Conservation (phyloP, 2,329 filamentous ascomycete genomes). For the Didymella sp. region DNA sequence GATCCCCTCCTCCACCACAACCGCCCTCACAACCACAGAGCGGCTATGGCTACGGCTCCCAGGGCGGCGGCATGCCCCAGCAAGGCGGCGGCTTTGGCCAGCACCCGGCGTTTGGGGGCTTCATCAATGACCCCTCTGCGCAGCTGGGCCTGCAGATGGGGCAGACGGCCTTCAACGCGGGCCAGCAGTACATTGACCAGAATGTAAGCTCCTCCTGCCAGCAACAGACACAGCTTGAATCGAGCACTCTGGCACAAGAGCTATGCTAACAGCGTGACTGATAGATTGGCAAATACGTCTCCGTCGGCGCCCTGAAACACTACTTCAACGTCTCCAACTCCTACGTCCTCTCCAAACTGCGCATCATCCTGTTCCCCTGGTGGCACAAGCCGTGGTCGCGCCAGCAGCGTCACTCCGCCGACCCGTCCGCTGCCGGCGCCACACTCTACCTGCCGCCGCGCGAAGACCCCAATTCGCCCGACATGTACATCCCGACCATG, state of each 20-base stretch:
- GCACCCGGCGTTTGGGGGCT: constrained; percentile 77
- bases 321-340: constrained; percentile 99
- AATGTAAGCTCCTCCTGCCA: constrained; percentile 67
- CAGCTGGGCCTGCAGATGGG: constrained; percentile 96
- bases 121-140: constrained; percentile 94
- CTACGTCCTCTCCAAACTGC: constrained; percentile 92
- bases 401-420: constrained; percentile 70
- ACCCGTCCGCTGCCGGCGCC: constrained; percentile 23
- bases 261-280: background rate
- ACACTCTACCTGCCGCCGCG: constrained; percentile 79
- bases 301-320: constrained; percentile 91
- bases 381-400: constrained; percentile 97
- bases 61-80: constrained; percentile 49
- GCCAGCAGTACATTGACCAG: constrained; percentile 93
- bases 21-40: constrained; percentile 72
- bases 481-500: constrained; percentile 99
- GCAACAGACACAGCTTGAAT: no score
- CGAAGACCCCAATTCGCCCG: constrained; percentile 95
- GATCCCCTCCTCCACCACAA: constrained; percentile 85
- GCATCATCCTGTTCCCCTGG: constrained; percentile 96
- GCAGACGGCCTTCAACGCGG: constrained; percentile 87
- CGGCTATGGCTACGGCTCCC: constrained; percentile 76
- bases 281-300: constrained; percentile 82
- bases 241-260: no score
- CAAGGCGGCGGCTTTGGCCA: constrained; percentile 47